Percentiles rank a stretch among this genome's conserved stretches.
Evolutionary conservation across 2,329 filamentous ascomycete genomes (phyloP).

Genomic region (Pyrenochaeta sp.): DNA sequence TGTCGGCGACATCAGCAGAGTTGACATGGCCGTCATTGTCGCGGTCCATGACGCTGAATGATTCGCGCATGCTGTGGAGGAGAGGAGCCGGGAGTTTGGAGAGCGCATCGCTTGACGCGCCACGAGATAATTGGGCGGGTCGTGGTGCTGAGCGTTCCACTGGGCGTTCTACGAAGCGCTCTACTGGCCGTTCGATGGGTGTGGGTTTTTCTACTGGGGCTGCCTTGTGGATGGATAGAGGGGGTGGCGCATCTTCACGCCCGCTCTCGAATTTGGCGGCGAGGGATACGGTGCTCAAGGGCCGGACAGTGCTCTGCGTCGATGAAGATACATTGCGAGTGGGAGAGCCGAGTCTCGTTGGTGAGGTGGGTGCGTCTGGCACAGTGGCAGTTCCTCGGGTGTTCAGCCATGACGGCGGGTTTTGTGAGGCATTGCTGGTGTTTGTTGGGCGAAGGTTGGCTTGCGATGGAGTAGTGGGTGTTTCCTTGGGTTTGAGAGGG

Average conservation of each 20-base stretch:
- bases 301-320: slow-evolving; percentile 29
- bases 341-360: slow-evolving; percentile 35
- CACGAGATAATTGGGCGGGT: slow-evolving; percentile 33
- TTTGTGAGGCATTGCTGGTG: slow-evolving; percentile 42
- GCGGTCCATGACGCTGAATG: slow-evolving; percentile 90
- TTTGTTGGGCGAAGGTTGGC: slow-evolving; percentile 41
- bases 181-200: slow-evolving; percentile 53
- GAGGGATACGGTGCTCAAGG: slow-evolving; percentile 41
- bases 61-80: slow-evolving; percentile 86
- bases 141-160: slow-evolving; percentile 25
- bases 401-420: slow-evolving; percentile 46
- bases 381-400: slow-evolving; percentile 37
- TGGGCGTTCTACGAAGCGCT: slow-evolving; percentile 5
- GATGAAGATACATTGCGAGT: slow-evolving; percentile 27
- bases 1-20: slow-evolving; percentile 83
- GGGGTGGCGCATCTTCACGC: slow-evolving; percentile 38
- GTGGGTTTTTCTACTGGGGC: slow-evolving; percentile 10
- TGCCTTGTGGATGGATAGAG: slow-evolving; percentile 13
- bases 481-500: slow-evolving; percentile 47
- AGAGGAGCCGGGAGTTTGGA: slow-evolving; percentile 81
- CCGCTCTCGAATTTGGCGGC: slow-evolving; percentile 49
- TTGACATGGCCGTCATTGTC: slow-evolving; percentile 86
- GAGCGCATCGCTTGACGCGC: slow-evolving; percentile 51
- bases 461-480: slow-evolving; percentile 35
- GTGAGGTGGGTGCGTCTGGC: slow-evolving; percentile 40